Conservation (phyloP, 2,329 filamentous ascomycete genomes). For the Alternaria infectoria region DNA sequence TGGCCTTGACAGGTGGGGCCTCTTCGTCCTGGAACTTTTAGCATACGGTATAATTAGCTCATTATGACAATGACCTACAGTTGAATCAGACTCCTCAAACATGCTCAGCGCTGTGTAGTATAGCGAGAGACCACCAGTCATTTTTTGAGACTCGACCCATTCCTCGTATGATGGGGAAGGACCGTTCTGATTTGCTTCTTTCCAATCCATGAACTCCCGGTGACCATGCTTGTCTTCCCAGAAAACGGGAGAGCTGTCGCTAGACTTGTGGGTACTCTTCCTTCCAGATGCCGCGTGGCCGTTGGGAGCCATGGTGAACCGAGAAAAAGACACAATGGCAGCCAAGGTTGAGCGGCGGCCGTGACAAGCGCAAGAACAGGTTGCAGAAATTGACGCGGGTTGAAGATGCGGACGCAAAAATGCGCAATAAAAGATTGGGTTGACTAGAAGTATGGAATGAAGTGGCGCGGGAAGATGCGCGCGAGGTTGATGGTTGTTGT, state of each 20-base stretch:
- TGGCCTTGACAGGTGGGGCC: slow-evolving; percentile 15
- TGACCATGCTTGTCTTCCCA: slow-evolving; percentile 32
- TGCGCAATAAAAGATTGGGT: slow-evolving; percentile 10
- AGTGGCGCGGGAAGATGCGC: slow-evolving; percentile 30
- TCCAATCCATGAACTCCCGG: slow-evolving; percentile 35
- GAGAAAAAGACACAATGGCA: slow-evolving; percentile 11
- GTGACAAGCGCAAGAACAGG: slow-evolving; percentile 8
- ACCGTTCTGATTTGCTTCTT: slow-evolving; percentile 23
- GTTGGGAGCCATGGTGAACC: slow-evolving; percentile 27
- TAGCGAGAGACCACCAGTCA: slow-evolving; percentile 36
- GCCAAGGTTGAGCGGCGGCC: slow-evolving; percentile 9
- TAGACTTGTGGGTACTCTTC: slow-evolving; percentile 8
- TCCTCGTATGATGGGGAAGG: slow-evolving; percentile 38
- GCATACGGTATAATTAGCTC: slow-evolving; percentile 3
- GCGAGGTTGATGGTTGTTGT: slow-evolving; percentile 20
- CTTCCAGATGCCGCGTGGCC: slow-evolving; percentile 16
- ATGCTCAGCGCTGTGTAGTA: slow-evolving; percentile 39
- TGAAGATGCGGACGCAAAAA: slow-evolving; percentile 13
- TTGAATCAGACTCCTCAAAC: slow-evolving; percentile 37
- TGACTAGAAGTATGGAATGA: slow-evolving; percentile 10
- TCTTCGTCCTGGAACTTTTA: slow-evolving; percentile 39
- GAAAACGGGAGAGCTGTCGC: slow-evolving; percentile 15
- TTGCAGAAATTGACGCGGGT: slow-evolving; percentile 12
- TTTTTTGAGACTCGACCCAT: slow-evolving; percentile 34
- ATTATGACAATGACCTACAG: slow-evolving; percentile 26